phyloP scores from a whole-genome alignment of 2,329 filamentous ascomycete species.

The Xylaria sp. region DNA sequence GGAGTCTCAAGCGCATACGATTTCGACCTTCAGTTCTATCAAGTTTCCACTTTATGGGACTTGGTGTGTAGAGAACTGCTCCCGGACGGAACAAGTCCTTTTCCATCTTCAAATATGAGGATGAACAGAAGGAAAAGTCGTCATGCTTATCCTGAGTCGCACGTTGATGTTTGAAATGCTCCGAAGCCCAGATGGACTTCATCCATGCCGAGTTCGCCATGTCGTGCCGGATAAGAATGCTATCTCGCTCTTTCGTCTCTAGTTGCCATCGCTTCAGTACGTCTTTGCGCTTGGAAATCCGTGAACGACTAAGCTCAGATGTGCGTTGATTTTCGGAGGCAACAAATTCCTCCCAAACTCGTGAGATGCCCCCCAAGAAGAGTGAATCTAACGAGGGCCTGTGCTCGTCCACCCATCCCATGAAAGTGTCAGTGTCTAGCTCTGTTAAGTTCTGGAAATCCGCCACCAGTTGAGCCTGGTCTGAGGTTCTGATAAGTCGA shows the following conservation, averaged over 20 bases:
- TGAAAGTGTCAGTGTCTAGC: conserved; percentile 81
- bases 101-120: conserved; percentile 72
- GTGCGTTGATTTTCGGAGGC: conserved; percentile 73
- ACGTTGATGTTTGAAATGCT: conserved; percentile 86
- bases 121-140: conserved; percentile 70
- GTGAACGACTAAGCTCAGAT: conserved; percentile 64
- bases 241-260: conserved; percentile 63
- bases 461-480: conserved; percentile 65
- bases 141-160: conserved; percentile 90
- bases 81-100: conserved; percentile 72
- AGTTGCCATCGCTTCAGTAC: conserved; percentile 73
- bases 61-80: conserved; percentile 67
- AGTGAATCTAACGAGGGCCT: conserved; percentile 71
- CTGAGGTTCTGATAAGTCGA: conserved; percentile 61
- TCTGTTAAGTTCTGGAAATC: conserved; percentile 82
- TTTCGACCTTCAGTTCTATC: conserved; percentile 95
- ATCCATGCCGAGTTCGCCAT: conserved; percentile 86
- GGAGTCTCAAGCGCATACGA: conserved; percentile 82
- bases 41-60: conserved; percentile 74
- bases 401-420: conserved; percentile 82
- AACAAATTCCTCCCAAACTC: conserved; percentile 85
- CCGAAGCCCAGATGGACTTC: conserved; percentile 88
- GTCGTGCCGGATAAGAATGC: conserved; percentile 74
- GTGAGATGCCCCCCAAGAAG: conserved; percentile 77
- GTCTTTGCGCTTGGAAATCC: conserved; percentile 72